A percentile compares a stretch with the other conserved stretches of the same genome.
These are phyloP conservation scores for Hanseniaspora opuntiae DNA, from an alignment of 805 yeast species.

Conservation along the genomic window DNA sequence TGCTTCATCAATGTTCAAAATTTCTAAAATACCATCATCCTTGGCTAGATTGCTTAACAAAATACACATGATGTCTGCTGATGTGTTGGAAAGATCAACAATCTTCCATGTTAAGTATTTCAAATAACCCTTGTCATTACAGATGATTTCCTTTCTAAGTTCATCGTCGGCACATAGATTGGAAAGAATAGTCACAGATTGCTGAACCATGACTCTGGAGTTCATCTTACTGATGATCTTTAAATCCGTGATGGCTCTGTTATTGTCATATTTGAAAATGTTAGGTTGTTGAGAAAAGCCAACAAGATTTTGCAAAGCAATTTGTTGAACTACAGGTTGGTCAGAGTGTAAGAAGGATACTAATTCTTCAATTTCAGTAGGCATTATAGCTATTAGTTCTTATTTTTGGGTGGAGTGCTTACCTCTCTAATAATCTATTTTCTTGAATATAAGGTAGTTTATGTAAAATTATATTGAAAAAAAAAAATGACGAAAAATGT, in stretches of 20 bases:
- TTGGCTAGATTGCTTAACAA: constrained; percentile 77
- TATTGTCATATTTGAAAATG: constrained; percentile 58
- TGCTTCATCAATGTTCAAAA: constrained; percentile 31
- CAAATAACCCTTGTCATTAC: constrained; percentile 46
- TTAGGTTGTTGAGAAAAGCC: constrained; percentile 67
- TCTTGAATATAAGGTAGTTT: not conserved
- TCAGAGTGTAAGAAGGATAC: constrained; percentile 73
- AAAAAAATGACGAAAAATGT: not conserved
- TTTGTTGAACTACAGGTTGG: constrained; percentile 63
- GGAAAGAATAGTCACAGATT: constrained; percentile 65
- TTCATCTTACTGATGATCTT: constrained; percentile 43
- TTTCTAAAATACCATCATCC: constrained; percentile 44
- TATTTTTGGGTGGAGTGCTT: not conserved
- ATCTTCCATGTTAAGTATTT: constrained; percentile 37
- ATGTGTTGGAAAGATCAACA: constrained; percentile 42
- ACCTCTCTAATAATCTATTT: not conserved
- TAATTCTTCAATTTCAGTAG: constrained; percentile 43
- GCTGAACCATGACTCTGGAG: constrained; percentile 43
- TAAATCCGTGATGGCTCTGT: constrained; percentile 58
- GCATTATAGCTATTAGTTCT: constrained; percentile 24
- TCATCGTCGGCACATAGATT: constrained; percentile 63
- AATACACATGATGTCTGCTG: constrained; percentile 73
- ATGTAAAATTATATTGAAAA: not conserved
- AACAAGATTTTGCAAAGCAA: constrained; percentile 72
- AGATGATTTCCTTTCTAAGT: constrained; percentile 47